A percentile compares a stretch with the other conserved stretches of the same genome.
Conservation (phyloP, 2,329 filamentous ascomycete genomes). For the Pyrenophora seminiperda region DNA sequence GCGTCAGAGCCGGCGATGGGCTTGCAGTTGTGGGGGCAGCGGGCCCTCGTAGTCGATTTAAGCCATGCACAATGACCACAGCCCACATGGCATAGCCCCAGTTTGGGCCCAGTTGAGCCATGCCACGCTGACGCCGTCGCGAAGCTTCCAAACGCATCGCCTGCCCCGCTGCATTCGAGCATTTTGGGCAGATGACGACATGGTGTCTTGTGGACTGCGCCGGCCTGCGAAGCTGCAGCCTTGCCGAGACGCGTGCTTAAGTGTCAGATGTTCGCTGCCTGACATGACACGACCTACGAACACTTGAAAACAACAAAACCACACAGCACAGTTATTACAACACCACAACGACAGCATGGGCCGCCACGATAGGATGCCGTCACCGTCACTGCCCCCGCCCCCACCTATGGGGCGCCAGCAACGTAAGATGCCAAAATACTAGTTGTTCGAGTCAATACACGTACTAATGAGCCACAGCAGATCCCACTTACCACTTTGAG, state of each 20-base stretch:
- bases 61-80: slow-evolving; percentile 27
- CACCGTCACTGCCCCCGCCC: slow-evolving; percentile 25
- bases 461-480: slow-evolving; percentile 17
- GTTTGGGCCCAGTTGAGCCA: slow-evolving; percentile 15
- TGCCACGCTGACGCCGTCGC: slow-evolving; percentile 23
- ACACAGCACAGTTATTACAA: not conserved
- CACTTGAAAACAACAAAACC: slow-evolving; percentile 2
- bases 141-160: slow-evolving; percentile 16
- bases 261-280: slow-evolving; percentile 18
- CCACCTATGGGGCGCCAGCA: slow-evolving; percentile 24
- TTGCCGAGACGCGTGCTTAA: slow-evolving; percentile 14
- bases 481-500: slow-evolving; percentile 34
- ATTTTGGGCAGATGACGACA: slow-evolving; percentile 25
- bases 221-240: slow-evolving; percentile 6
- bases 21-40: slow-evolving; percentile 2
- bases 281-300: not conserved
- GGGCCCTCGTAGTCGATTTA: slow-evolving; percentile 1
- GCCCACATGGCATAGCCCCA: slow-evolving; percentile 12
- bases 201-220: slow-evolving; percentile 13
- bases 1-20: slow-evolving; percentile 4
- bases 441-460: not conserved
- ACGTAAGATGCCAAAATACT: not conserved
- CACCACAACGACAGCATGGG: slow-evolving; percentile 20
- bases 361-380: slow-evolving; percentile 25
- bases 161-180: slow-evolving; percentile 16